Evolutionary conservation across 176 grass and related monocot species (phyloP).

Genomic region (Musa schizocarpa): DNA sequence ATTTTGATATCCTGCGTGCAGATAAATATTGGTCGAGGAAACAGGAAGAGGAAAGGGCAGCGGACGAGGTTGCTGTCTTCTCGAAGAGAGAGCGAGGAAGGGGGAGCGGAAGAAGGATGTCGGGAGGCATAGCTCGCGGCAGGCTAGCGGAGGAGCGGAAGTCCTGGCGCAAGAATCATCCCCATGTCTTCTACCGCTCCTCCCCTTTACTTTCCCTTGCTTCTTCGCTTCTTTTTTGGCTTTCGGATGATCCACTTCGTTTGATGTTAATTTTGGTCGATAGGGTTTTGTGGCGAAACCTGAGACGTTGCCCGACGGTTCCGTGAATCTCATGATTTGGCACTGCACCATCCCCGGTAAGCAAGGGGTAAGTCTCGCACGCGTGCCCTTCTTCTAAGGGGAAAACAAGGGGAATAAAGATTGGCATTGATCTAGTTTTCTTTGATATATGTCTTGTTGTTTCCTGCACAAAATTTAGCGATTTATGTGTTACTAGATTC

Average conservation of each 20-base stretch:
- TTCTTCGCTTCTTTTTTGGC: background rate
- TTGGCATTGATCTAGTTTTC: too few species aligned
- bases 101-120: constrained; percentile 27
- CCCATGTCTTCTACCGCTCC: constrained; percentile 24
- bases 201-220: too few species aligned
- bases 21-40: too few species aligned
- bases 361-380: constrained; percentile 33
- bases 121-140: constrained; percentile 56
- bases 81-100: background rate
- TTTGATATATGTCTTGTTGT: too few species aligned
- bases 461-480: too few species aligned
- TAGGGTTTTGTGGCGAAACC: constrained; percentile 67
- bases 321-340: constrained; percentile 59
- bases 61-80: too few species aligned
- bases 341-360: constrained; percentile 58
- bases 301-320: constrained; percentile 37
- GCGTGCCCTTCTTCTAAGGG: background rate
- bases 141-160: constrained; percentile 69
- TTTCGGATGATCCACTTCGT: constrained; percentile 4
- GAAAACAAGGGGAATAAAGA: background rate
- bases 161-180: constrained; percentile 66
- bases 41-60: too few species aligned
- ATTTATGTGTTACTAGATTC: too few species aligned
- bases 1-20: too few species aligned
- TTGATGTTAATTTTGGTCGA: background rate